Percentiles rank a stretch among this genome's conserved stretches.
These are phyloP conservation scores for Pseudocercospora vitis DNA, from an alignment of 2,329 filamentous ascomycete genomes.

Conservation along the genomic window DNA sequence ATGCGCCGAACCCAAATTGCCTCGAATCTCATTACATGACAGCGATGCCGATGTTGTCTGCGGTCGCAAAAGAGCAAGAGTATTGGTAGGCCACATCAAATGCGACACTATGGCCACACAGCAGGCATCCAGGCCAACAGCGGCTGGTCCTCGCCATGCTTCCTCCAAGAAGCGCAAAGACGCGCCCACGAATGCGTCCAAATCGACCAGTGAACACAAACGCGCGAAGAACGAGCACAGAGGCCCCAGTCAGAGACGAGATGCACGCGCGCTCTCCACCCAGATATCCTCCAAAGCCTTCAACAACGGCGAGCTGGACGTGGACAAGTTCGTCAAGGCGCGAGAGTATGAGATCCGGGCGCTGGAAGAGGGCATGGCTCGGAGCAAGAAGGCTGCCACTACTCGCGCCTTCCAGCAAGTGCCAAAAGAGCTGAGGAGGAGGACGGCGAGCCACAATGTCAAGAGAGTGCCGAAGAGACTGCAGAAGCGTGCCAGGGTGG, in stretches of 20 bases:
- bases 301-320: slow-evolving; percentile 74
- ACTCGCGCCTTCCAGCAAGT: slow-evolving; percentile 88
- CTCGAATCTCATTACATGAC: too few relatives aligned
- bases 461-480: slow-evolving; percentile 82
- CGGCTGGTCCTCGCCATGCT: too few relatives aligned
- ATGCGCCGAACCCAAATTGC: too few relatives aligned
- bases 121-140: slow-evolving; percentile 4
- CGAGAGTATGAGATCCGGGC: slow-evolving; percentile 88
- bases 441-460: slow-evolving; percentile 93
- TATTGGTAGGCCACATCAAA: too few relatives aligned
- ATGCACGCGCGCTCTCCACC: slow-evolving; percentile 49
- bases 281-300: slow-evolving; percentile 56
- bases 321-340: slow-evolving; percentile 78
- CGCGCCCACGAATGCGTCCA: slow-evolving; percentile 20
- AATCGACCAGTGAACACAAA: slow-evolving; percentile 18
- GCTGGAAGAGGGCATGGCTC: slow-evolving; percentile 77
- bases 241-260: slow-evolving; percentile 36
- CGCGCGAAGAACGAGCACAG: slow-evolving; percentile 27
- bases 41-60: too few relatives aligned
- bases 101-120: slow-evolving; percentile 14
- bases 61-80: too few relatives aligned
- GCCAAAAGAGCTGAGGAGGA: slow-evolving; percentile 75
- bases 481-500: slow-evolving; percentile 64
- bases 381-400: slow-evolving; percentile 63
- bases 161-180: slow-evolving; percentile 35